phyloP scores from a whole-genome alignment of 768 basidiomycete genomes.

The Dioszegia hungarica region DNA sequence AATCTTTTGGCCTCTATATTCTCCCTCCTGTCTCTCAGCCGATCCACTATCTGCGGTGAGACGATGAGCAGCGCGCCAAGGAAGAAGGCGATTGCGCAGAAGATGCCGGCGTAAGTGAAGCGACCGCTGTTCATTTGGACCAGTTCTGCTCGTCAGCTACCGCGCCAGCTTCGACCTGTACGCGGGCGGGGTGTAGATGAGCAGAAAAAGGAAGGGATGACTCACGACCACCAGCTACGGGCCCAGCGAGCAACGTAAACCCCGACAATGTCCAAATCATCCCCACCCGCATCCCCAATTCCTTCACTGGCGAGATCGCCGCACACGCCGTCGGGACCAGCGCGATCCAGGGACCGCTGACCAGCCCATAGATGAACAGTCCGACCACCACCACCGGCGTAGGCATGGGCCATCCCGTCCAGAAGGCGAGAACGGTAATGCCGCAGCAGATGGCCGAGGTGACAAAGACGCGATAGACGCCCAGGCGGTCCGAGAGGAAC shows the following conservation, averaged over 20 bases:
- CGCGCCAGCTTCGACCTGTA: neutral
- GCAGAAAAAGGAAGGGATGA: neutral
- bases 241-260: slow-evolving; percentile 33
- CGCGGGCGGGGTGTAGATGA: neutral
- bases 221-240: slow-evolving; percentile 38
- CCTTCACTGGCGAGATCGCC: slow-evolving; percentile 35
- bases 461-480: slow-evolving; percentile 36
- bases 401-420: slow-evolving; percentile 27
- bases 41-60: slow-evolving; percentile 15
- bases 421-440: slow-evolving; percentile 36
- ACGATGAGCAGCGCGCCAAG: slow-evolving; percentile 22
- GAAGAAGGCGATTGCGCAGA: slow-evolving; percentile 29
- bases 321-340: slow-evolving; percentile 39
- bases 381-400: slow-evolving; percentile 33
- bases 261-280: slow-evolving; percentile 40
- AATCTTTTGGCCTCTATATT: neutral
- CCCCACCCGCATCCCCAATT: slow-evolving; percentile 44
- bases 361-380: slow-evolving; percentile 34
- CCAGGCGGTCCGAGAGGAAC: slow-evolving; percentile 34
- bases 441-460: slow-evolving; percentile 12
- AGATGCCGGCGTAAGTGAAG: slow-evolving; percentile 30
- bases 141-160: slow-evolving; percentile 7
- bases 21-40: neutral
- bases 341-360: slow-evolving; percentile 40
- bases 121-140: slow-evolving; percentile 8